A percentile compares a stretch with the other conserved stretches of the same genome.
Evolutionary conservation across 495 filamentous ascomycete species (phyloP).

Genomic region (Talaromyces nanjingensis): DNA sequence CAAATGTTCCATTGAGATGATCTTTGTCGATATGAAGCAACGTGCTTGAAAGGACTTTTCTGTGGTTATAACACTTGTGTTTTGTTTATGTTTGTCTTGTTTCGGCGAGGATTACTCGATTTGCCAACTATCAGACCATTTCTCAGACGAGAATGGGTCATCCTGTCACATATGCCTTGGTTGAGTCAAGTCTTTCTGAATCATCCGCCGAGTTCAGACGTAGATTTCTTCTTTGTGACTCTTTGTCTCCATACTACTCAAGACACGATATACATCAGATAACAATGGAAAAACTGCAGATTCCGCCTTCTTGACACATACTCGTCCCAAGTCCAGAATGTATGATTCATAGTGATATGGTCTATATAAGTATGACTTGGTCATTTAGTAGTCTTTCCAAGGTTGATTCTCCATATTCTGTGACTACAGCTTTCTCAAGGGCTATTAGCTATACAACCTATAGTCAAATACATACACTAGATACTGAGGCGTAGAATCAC

Average conservation of each 20-base stretch:
- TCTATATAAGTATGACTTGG: not conserved
- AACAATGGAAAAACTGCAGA: not conserved
- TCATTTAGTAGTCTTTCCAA: not conserved
- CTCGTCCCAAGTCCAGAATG: not conserved
- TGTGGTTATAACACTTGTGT: not conserved
- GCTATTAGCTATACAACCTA: not conserved
- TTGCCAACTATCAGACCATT: not conserved
- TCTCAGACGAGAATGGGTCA: not conserved
- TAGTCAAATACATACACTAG: not conserved
- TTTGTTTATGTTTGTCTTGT: not conserved
- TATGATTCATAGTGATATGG: not conserved
- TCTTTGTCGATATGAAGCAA: not conserved
- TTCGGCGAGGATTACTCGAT: not conserved
- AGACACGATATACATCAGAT: not conserved
- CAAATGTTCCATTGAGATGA: slow-evolving; percentile 7
- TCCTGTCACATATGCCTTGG: not conserved
- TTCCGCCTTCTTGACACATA: not conserved
- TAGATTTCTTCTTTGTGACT: not conserved
- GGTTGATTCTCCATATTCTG: not conserved
- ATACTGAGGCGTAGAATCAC: not conserved
- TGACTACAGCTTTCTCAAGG: not conserved
- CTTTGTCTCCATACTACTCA: not conserved
- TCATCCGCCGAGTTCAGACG: not conserved
- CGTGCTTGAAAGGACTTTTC: not conserved
- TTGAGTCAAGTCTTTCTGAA: not conserved